Evolutionary conservation across 2,329 filamentous ascomycete species (phyloP), one percentile per base, ranked within the genome.

Genomic region (Keithomyces neogunnii): DNA sequence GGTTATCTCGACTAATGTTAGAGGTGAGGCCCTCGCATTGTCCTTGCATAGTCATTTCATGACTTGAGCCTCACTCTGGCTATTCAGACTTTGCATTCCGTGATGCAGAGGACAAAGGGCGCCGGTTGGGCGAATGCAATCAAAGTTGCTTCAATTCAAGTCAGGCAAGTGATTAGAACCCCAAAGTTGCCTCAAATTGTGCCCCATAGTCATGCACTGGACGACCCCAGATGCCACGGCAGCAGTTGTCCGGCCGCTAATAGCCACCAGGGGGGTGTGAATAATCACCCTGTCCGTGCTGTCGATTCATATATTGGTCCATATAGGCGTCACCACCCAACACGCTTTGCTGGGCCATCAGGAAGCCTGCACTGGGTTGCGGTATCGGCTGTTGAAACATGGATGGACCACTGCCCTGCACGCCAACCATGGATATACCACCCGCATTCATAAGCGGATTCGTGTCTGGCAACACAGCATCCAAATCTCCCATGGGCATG

Each of bases 341-440:
- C 5, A 58, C 55, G 30, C 56, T 58, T 10, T 57, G 56, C 33
- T 60, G 59, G 8, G 55, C 49, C 44, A 56, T 56, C 8, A 60
- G 48, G 42, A 58, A 62, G 31, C 48, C 54, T 2, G 51, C 30
- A 26, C 51, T 53, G 30, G 49, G 49, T 10, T 53, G 54, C 19
- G 54, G 44, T 19, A 56, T 51, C 19, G 53, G 43, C 33, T 59
- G 56, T 31, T 61, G 60, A 47, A 59, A 60, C 49, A 62, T 55
- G 33, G 53, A 35, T n/a, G 32, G 26, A 29, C 6, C 39, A 30
- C 40, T 28, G 10, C 29, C 33, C 28, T 36, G 47, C 30, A 30
- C n/a, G n/a, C 30, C 39, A 5, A 56, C 43, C 35, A 57, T 52
- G 1, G 58, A 48, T 45, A 56, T 51, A 5, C 51, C 52, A n/a